These are phyloP conservation scores for Solanum infundibuliforme DNA, from an alignment of 257 asterid genomes.

Conservation along the genomic window DNA sequence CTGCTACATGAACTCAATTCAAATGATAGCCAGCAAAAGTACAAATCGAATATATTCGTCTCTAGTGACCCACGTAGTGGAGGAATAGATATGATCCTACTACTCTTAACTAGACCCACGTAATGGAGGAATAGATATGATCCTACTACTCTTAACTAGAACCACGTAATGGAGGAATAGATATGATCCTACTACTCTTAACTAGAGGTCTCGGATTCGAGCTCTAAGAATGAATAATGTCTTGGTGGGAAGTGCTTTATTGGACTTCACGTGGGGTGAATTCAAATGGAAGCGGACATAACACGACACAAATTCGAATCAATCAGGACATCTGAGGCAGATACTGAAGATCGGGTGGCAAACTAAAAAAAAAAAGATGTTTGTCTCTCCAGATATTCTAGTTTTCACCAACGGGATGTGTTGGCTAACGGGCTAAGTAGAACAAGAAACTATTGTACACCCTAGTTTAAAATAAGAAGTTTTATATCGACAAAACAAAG, in stretches of 20 bases:
- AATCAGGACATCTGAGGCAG: neutral
- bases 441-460: neutral
- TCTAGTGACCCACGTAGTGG: neutral
- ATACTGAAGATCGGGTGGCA: too few relatives aligned
- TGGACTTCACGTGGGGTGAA: neutral
- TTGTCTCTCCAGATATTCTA: neutral
- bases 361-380: too few relatives aligned
- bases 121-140: neutral
- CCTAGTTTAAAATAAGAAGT: too few relatives aligned
- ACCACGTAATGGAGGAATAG: neutral
- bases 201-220: accelerated
- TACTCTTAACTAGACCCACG: neutral
- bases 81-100: neutral
- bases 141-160: neutral
- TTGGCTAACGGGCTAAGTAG: neutral
- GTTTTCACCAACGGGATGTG: neutral
- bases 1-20: neutral
- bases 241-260: neutral
- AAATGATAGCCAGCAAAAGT: neutral
- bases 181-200: neutral
- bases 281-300: neutral
- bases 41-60: neutral
- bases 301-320: neutral
- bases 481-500: too few relatives aligned
- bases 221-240: neutral